Conservation (phyloP, 371 early-diverging fungal genomes). For the Lichtheimia ornata region DNA sequence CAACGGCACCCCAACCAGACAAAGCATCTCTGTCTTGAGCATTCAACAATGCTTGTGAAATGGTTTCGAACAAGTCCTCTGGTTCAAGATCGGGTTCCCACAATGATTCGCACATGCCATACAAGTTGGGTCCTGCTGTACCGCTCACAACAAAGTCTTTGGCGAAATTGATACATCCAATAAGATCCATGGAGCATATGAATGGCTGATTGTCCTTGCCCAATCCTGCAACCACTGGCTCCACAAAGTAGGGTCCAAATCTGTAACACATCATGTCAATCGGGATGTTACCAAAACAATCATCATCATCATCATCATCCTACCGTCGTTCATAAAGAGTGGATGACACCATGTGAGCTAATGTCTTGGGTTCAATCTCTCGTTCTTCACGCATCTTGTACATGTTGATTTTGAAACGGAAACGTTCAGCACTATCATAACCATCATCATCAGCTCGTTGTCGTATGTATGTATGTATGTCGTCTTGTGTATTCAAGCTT, state of each 20-base stretch:
- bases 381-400: conserved; percentile 97
- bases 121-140: conserved; percentile 89
- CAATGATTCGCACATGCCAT: conserved; percentile 98
- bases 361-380: conserved; percentile 94
- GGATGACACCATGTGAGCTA: conserved; percentile 95
- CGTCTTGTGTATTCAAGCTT: background rate
- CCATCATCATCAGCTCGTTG: background rate
- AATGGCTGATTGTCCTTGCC: conserved; percentile 91
- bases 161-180: conserved; percentile 96
- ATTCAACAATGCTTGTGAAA: conserved; percentile 96
- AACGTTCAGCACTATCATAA: conserved; percentile 72
- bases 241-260: conserved; percentile 96
- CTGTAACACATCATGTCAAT: conserved; percentile 41
- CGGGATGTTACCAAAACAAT: background rate
- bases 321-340: conserved; percentile 96
- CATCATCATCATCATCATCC: background rate
- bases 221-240: conserved; percentile 96
- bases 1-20: conserved; percentile 99
- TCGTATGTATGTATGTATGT: too few relatives aligned
- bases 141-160: conserved; percentile 98
- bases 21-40: conserved; percentile 98
- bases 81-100: conserved; percentile 98
- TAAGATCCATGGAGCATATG: conserved; percentile 95
- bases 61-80: conserved; percentile 97
- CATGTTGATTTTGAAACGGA: conserved; percentile 96